These are phyloP conservation scores for Zopfochytrium polystomum DNA, from an alignment of 371 early-diverging fungal genomes.

Conservation along the genomic window DNA sequence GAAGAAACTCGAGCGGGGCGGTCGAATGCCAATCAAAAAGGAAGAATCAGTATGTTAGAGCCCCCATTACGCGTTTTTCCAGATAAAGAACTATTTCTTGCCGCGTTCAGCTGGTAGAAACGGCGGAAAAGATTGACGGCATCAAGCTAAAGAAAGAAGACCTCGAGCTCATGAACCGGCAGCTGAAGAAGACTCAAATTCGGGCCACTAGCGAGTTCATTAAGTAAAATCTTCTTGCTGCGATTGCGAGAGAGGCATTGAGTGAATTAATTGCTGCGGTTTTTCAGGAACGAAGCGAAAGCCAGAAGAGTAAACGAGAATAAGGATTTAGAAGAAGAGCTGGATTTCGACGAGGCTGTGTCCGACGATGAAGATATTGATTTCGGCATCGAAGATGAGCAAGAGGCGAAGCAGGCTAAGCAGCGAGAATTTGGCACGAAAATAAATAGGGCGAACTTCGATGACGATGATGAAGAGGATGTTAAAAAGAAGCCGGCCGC, in stretches of 20 bases:
- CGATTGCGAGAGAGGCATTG: background rate
- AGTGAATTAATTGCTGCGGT: background rate
- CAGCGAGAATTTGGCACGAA: constrained; percentile 31
- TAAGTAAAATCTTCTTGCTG: background rate
- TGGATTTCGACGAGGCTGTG: constrained; percentile 66
- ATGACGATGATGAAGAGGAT: constrained; percentile 37
- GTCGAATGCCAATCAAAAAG: constrained; percentile 30
- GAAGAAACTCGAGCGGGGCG: constrained; percentile 22
- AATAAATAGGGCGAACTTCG: constrained; percentile 22
- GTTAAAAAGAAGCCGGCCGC: constrained; percentile 27
- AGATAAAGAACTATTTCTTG: background rate
- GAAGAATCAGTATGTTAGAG: constrained; percentile 17
- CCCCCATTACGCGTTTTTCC: background rate
- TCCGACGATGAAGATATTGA: constrained; percentile 73
- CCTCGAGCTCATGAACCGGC: constrained; percentile 19
- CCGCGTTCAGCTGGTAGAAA: constrained; percentile 41
- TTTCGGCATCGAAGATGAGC: constrained; percentile 48
- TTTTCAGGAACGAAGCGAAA: background rate
- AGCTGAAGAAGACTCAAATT: constrained; percentile 15
- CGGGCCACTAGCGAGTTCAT: background rate
- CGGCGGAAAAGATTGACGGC: constrained; percentile 11
- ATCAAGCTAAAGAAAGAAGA: constrained; percentile 19
- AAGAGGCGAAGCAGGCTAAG: constrained; percentile 45
- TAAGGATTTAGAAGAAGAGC: constrained; percentile 69
- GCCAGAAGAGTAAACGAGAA: constrained; percentile 1